These are phyloP conservation scores for Eutypa lata DNA, from an alignment of 2,329 filamentous ascomycete genomes.

Conservation along the genomic window DNA sequence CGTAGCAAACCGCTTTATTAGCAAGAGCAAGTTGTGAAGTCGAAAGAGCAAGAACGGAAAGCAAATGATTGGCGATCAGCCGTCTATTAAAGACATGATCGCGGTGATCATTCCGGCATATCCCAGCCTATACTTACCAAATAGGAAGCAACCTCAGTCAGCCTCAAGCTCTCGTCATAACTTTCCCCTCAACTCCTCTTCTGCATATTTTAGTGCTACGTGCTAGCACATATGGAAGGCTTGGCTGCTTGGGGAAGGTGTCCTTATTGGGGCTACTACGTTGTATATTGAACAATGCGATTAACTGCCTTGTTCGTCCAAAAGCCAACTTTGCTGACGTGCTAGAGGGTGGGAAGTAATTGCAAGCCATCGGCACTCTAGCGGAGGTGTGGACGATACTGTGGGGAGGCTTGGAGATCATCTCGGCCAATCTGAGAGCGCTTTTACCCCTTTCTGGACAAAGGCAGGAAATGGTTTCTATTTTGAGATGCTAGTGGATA, in stretches of 20 bases:
- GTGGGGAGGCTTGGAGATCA: no score
- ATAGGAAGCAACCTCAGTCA: background rate
- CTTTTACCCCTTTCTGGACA: background rate
- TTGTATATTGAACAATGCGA: background rate
- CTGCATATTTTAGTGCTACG: no score
- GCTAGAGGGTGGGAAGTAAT: background rate
- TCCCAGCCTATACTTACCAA: no score
- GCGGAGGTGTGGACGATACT: no score
- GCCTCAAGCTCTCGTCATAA: background rate
- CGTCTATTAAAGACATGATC: background rate
- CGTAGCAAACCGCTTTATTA: background rate
- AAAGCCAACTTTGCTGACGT: background rate
- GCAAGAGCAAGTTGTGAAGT: background rate
- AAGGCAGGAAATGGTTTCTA: background rate
- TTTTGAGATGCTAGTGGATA: background rate
- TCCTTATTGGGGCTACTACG: background rate
- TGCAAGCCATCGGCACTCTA: no score
- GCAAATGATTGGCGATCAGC: background rate
- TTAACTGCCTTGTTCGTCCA: background rate
- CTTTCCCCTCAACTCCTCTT: no score
- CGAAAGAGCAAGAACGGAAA: background rate
- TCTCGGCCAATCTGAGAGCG: no score
- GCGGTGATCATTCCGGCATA: no score
- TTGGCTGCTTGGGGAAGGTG: slow-evolving; percentile 1
- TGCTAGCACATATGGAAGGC: background rate